These are phyloP conservation scores for Lactarius deliciosus DNA, from an alignment of 768 basidiomycete genomes.

Conservation along the genomic window DNA sequence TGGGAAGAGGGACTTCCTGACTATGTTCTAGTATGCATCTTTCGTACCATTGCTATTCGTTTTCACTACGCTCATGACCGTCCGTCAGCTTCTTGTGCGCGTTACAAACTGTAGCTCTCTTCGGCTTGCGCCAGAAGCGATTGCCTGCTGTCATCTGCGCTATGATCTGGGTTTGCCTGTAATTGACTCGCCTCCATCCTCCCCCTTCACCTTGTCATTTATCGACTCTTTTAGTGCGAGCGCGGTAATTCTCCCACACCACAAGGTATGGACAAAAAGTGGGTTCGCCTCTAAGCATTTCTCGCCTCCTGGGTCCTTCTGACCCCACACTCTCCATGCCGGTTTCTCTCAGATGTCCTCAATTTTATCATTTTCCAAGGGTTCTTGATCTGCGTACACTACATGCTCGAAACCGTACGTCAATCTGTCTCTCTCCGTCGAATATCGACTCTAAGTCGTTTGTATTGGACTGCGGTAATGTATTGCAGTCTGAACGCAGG, in stretches of 20 bases:
- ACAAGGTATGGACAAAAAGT: constrained; percentile 41
- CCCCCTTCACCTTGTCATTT: neutral
- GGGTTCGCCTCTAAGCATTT: constrained; percentile 26
- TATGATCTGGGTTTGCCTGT: constrained; percentile 46
- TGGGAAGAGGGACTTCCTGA: constrained; percentile 43
- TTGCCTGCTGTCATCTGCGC: constrained; percentile 65
- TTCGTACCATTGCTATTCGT: constrained; percentile 24
- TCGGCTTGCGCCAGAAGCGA: constrained; percentile 66
- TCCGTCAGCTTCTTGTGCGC: constrained; percentile 37
- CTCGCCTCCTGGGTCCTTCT: constrained; percentile 9
- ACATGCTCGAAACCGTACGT: constrained; percentile 46
- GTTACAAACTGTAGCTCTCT: constrained; percentile 64
- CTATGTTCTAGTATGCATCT: constrained; percentile 38
- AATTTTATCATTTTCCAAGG: constrained; percentile 76
- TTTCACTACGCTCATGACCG: neutral
- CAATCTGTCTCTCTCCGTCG: constrained; percentile 21
- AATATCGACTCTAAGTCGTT: neutral
- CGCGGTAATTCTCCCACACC: constrained; percentile 42
- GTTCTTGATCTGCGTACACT: constrained; percentile 72
- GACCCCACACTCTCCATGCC: constrained; percentile 10
- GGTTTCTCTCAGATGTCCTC: constrained; percentile 48
- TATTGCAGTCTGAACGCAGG: constrained; percentile 43
- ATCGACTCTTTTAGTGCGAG: constrained; percentile 38
- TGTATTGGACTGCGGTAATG: neutral
- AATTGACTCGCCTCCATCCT: constrained; percentile 32